Percentiles rank a stretch among this genome's conserved stretches.
These are phyloP conservation scores for Lomentospora prolificans DNA, from an alignment of 2,329 filamentous ascomycete genomes.

Conservation along the genomic window DNA sequence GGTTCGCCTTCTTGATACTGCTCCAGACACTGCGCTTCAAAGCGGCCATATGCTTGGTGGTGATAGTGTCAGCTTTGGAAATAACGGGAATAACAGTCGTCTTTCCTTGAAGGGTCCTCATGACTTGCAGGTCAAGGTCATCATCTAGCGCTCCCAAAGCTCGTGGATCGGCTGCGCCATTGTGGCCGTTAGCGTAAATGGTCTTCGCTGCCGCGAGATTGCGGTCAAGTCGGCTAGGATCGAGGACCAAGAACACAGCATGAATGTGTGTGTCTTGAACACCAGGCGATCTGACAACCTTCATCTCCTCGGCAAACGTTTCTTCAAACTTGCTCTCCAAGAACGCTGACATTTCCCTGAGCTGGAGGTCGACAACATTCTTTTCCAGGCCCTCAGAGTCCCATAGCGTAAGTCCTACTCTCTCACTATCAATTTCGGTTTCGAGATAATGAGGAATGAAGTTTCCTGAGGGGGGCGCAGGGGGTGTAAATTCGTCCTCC, in stretches of 20 bases:
- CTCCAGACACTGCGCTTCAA: conserved; percentile 88
- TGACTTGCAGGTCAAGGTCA: conserved; percentile 79
- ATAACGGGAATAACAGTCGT: conserved; percentile 94
- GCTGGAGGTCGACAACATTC: conserved; percentile 86
- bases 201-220: conserved; percentile 64
- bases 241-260: conserved; percentile 84
- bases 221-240: conserved; percentile 74
- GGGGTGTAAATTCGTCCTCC: conserved; percentile 48
- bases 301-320: conserved; percentile 94
- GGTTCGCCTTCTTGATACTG: conserved; percentile 71
- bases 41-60: conserved; percentile 85
- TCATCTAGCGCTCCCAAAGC: conserved; percentile 68
- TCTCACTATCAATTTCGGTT: conserved; percentile 86
- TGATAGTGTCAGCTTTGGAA: conserved; percentile 93
- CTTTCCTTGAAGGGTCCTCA: conserved; percentile 81
- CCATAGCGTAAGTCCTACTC: conserved; percentile 89
- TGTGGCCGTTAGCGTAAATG: conserved; percentile 38
- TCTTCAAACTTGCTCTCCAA: conserved; percentile 98
- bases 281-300: conserved; percentile 85
- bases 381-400: conserved; percentile 93
- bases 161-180: conserved; percentile 26
- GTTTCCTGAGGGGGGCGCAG: conserved; percentile 48
- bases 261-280: conserved; percentile 96
- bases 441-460: conserved; percentile 88
- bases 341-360: conserved; percentile 84